These are phyloP conservation scores for Bipolaris sorokiniana DNA, from an alignment of 2,329 filamentous ascomycete genomes.

Conservation along the genomic window DNA sequence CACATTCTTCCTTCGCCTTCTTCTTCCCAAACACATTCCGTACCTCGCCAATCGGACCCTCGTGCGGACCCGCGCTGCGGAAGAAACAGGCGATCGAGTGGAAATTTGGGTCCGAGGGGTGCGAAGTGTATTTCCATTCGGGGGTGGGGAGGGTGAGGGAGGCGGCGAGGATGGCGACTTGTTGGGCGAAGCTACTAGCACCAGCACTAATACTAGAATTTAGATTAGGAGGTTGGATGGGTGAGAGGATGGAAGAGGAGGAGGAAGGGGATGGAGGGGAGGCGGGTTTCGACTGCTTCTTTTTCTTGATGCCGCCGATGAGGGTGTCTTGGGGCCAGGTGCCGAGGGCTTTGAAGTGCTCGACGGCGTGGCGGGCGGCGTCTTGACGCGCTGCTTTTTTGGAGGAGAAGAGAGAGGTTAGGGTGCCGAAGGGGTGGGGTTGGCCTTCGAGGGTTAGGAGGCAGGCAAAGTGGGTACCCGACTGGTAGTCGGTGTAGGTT, in stretches of 20 bases:
- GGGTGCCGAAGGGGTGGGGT: constrained; percentile 45
- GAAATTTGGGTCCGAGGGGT: constrained; percentile 31
- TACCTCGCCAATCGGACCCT: constrained; percentile 51
- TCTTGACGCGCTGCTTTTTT: constrained; percentile 53
- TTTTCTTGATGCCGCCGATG: constrained; percentile 43
- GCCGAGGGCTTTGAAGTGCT: constrained; percentile 49
- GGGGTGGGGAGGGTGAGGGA: constrained; percentile 32
- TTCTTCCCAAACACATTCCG: constrained; percentile 56
- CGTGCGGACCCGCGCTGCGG: constrained; percentile 23
- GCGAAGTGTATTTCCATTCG: constrained; percentile 23
- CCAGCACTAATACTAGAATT: background rate
- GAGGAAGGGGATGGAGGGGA: background rate
- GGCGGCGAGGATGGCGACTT: constrained; percentile 27
- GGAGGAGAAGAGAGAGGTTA: constrained; percentile 37
- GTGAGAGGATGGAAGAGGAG: background rate
- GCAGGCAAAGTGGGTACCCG: constrained; percentile 43
- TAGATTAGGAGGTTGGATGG: background rate
- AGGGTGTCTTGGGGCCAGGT: constrained; percentile 34
- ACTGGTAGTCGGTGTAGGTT: constrained; percentile 46
- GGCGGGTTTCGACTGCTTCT: constrained; percentile 16
- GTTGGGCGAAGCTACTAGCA: constrained; percentile 14
- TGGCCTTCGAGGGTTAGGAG: constrained; percentile 36
- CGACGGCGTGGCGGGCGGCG: constrained; percentile 51
- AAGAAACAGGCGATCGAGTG: constrained; percentile 49
- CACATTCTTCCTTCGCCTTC: constrained; percentile 57